phyloP scores from a whole-genome alignment of 2,329 filamentous ascomycete species.

The Herpotrichia juniperi region DNA sequence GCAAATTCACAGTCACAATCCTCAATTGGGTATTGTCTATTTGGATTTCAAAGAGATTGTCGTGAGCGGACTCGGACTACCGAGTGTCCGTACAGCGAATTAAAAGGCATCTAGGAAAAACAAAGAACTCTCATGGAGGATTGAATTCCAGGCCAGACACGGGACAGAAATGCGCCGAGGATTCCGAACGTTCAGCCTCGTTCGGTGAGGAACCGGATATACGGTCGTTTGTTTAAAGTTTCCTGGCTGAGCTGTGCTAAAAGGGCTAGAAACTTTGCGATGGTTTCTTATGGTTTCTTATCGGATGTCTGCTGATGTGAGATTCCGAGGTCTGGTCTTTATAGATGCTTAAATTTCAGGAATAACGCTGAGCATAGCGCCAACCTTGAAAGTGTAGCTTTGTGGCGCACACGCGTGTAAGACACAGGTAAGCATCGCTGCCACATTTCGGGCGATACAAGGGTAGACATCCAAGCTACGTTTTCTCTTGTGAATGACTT shows the following conservation, averaged over 20 bases:
- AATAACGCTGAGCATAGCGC: no score
- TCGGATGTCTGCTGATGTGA: no score
- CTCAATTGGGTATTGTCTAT: neutral
- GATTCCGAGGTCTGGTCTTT: no score
- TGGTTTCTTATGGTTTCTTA: no score
- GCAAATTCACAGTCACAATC: neutral
- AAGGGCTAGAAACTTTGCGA: no score
- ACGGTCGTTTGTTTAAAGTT: constrained; percentile 1
- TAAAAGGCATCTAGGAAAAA: neutral
- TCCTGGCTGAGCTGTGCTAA: neutral
- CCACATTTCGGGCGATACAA: no score
- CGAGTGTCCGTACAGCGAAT: constrained; percentile 14
- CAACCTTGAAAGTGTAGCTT: no score
- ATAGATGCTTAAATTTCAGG: no score
- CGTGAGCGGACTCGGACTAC: constrained; percentile 9
- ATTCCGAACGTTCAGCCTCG: neutral
- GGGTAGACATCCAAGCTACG: no score
- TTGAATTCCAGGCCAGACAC: neutral
- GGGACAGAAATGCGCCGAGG: neutral
- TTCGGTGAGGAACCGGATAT: neutral
- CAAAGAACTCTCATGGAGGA: neutral
- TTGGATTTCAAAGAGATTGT: constrained; percentile 1
- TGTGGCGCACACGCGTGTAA: no score
- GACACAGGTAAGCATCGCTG: no score
- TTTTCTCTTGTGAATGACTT: neutral